These are phyloP conservation scores for Beauveria sp. DNA, from an alignment of 2,329 filamentous ascomycete species.

Conservation along the genomic window DNA sequence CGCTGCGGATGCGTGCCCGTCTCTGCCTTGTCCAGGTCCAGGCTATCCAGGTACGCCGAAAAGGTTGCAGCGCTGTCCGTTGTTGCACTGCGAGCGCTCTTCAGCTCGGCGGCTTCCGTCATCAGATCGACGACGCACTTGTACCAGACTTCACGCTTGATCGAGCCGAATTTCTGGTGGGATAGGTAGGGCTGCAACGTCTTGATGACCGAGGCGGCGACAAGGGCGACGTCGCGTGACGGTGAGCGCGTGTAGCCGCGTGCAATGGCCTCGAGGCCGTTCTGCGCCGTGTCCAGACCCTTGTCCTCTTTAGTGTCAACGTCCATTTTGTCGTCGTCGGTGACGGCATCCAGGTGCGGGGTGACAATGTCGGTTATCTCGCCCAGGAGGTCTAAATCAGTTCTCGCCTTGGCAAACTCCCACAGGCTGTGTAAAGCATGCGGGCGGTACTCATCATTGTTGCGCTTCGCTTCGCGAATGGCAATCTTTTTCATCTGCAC, in stretches of 20 bases:
- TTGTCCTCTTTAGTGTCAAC: constrained; percentile 48
- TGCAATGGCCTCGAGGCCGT: constrained; percentile 43
- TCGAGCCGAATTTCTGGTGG: constrained; percentile 29
- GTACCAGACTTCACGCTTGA: constrained; percentile 48
- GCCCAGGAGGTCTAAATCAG: constrained; percentile 62
- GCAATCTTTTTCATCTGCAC: constrained; percentile 71
- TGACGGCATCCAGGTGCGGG: constrained; percentile 52
- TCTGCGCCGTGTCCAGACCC: constrained; percentile 36
- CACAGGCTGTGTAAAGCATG: constrained; percentile 68
- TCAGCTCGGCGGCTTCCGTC: constrained; percentile 27
- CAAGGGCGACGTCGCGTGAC: constrained; percentile 28
- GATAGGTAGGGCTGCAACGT: constrained; percentile 34
- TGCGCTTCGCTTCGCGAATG: constrained; percentile 81
- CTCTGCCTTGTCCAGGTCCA: constrained; percentile 40
- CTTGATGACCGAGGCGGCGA: constrained; percentile 33
- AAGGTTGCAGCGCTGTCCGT: constrained; percentile 16
- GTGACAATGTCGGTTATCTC: constrained; percentile 58
- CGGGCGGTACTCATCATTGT: constrained; percentile 76
- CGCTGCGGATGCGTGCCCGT: constrained; percentile 46
- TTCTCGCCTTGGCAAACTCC: constrained; percentile 59
- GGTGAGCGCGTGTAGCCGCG: constrained; percentile 39
- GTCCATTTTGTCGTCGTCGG: constrained; percentile 60
- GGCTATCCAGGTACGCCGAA: constrained; percentile 35
- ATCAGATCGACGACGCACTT: constrained; percentile 40
- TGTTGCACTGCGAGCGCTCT: constrained; percentile 15